Conservation (phyloP, 2,329 filamentous ascomycete genomes). For the Pseudogymnoascus sp. region DNA sequence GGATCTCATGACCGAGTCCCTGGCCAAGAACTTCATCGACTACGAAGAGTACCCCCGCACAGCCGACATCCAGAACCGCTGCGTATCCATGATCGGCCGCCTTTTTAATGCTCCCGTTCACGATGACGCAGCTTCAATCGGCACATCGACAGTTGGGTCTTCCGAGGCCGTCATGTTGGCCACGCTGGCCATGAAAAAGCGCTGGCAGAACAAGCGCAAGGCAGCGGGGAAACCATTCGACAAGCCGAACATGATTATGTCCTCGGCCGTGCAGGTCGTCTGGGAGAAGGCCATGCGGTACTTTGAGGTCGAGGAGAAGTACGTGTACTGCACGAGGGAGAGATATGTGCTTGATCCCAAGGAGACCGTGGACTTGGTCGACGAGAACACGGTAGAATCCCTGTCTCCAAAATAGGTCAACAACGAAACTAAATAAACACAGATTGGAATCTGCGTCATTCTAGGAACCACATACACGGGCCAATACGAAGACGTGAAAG, state of each 20-base stretch:
- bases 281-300: slow-evolving; percentile 90
- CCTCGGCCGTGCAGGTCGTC: slow-evolving; percentile 89
- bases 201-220: slow-evolving; percentile 80
- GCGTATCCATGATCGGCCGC: slow-evolving; percentile 80
- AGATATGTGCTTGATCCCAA: slow-evolving; percentile 56
- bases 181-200: slow-evolving; percentile 87
- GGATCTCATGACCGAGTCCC: slow-evolving; percentile 86
- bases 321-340: slow-evolving; percentile 53
- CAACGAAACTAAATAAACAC: not conserved
- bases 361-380: slow-evolving; percentile 50
- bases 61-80: slow-evolving; percentile 83
- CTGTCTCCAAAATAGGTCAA: slow-evolving; percentile 30
- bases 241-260: slow-evolving; percentile 89
- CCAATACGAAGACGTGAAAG: slow-evolving; percentile 90
- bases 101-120: slow-evolving; percentile 71
- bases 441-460: slow-evolving; percentile 84
- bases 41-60: slow-evolving; percentile 78
- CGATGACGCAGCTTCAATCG: slow-evolving; percentile 56
- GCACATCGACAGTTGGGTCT: slow-evolving; percentile 80
- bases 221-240: slow-evolving; percentile 74
- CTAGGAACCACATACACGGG: slow-evolving; percentile 91
- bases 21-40: slow-evolving; percentile 93
- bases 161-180: slow-evolving; percentile 82
- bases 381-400: slow-evolving; percentile 57
- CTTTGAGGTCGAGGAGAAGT: slow-evolving; percentile 89